These are phyloP conservation scores for Talaromyces wortmannii DNA, from an alignment of 495 filamentous ascomycete genomes.

Conservation along the genomic window DNA sequence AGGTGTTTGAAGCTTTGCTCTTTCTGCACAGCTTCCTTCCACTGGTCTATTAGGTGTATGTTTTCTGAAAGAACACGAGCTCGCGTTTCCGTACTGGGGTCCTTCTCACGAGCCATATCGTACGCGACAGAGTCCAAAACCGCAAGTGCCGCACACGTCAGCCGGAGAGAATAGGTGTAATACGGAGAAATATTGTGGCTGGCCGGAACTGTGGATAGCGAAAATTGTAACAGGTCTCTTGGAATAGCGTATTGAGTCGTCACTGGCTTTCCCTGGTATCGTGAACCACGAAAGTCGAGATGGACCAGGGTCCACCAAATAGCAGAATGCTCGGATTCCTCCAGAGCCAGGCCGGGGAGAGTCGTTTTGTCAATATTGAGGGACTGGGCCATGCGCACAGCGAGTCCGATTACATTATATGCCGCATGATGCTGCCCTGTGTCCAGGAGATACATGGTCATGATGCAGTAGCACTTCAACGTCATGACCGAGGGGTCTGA, in stretches of 20 bases:
- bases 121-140: slow-evolving; percentile 7
- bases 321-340: slow-evolving; percentile 7
- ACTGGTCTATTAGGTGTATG: slow-evolving; percentile 4
- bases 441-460: slow-evolving; percentile 15
- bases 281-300: slow-evolving; percentile 25
- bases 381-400: slow-evolving; percentile 19
- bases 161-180: slow-evolving; percentile 14
- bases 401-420: slow-evolving; percentile 25
- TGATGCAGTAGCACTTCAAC: slow-evolving; percentile 19
- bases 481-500: slow-evolving; percentile 10
- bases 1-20: slow-evolving; percentile 1
- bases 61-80: background rate
- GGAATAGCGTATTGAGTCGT: slow-evolving; percentile 5
- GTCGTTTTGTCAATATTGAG: slow-evolving; percentile 14
- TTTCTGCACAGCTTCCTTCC: slow-evolving; percentile 5
- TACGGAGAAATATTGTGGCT: slow-evolving; percentile 9
- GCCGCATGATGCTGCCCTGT: slow-evolving; percentile 18
- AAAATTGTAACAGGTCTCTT: background rate
- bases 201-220: background rate
- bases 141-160: slow-evolving; percentile 14
- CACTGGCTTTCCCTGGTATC: slow-evolving; percentile 19
- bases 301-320: slow-evolving; percentile 27
- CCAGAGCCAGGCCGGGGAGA: background rate
- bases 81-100: background rate
- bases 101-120: background rate